Base-by-base conservation (phyloP, 331 rosid genomes). In the Malus hybrid region DNA sequence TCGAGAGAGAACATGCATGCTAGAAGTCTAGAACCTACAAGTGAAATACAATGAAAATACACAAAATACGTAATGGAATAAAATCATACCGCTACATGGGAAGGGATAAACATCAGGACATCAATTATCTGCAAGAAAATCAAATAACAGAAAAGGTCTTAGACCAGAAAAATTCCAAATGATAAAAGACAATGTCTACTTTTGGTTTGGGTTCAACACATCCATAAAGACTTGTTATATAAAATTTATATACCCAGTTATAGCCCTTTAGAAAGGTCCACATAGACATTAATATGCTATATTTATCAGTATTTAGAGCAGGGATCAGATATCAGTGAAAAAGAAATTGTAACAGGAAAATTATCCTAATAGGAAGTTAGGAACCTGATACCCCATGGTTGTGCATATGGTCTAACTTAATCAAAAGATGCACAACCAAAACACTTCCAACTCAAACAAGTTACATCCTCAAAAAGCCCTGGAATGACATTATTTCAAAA, bases 81-180 rank as follows among this genome's bases (percentile, higher is more conserved):
- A 48, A 84, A 57, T 16, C 90, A 70, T 90, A 93, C 99, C 96
- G 93, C 96, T 78, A 87, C 97, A 85, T 92, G 99, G 74, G 99
- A 90, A 85, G 99, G 99, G 69, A 81, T 60, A 71, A 92, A 85
- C 75, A 90, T 96, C 85, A 94, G 80, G 77, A 94, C 99, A 84
- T 94, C 97, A 85, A 94, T 82, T 77, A 94, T 85, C 98, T 93
- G 96, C 91, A 83, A 79, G 76, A 46, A 61, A 74, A 81, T 44
- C 6, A 73, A 67, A 24, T 74, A 1, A 8, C 18, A 78, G 31
- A 50, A 68, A 56, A 73, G 69, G 66, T 75, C 74, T 78, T 73
- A 59, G 73, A 81, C 75, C 61, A 50, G 48, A 74, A 59, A 44
- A 29, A n/a, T 24, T n/a, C 59, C 55, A 22, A 62, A 66, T 71